These are phyloP conservation scores for Curvularia sp. DNA, from an alignment of 2,329 filamentous ascomycete genomes.

Conservation along the genomic window DNA sequence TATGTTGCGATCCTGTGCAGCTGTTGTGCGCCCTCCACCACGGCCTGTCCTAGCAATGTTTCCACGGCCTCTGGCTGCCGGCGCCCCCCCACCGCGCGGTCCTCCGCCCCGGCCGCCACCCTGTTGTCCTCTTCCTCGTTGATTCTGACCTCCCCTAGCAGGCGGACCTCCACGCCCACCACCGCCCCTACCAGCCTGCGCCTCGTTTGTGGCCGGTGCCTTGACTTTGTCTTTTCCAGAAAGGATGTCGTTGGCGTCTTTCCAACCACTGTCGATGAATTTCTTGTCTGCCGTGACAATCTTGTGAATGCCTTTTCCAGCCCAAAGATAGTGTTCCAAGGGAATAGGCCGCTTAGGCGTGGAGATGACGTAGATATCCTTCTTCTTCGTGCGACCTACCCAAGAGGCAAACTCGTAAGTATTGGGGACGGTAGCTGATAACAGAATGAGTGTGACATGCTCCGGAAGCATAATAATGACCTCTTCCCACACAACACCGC, in stretches of 20 bases:
- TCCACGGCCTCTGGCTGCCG: slow-evolving; percentile 67
- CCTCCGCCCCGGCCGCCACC: slow-evolving; percentile 55
- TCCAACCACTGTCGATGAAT: slow-evolving; percentile 93
- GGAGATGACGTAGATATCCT: slow-evolving; percentile 98
- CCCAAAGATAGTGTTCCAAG: slow-evolving; percentile 95
- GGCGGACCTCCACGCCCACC: slow-evolving; percentile 54
- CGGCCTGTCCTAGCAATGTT: slow-evolving; percentile 91
- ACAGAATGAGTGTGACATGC: slow-evolving; percentile 91
- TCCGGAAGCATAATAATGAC: slow-evolving; percentile 99
- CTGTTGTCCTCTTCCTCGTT: slow-evolving; percentile 58
- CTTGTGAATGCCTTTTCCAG: slow-evolving; percentile 88
- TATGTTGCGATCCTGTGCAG: slow-evolving; percentile 91
- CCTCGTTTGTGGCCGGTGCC: slow-evolving; percentile 59
- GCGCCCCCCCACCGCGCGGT: slow-evolving; percentile 64
- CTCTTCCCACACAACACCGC: slow-evolving; percentile 98
- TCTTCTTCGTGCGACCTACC: slow-evolving; percentile 97
- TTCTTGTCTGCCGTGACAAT: slow-evolving; percentile 93
- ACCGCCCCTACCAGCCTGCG: slow-evolving; percentile 61
- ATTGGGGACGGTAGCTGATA: slow-evolving; percentile 96
- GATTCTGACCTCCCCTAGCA: slow-evolving; percentile 60
- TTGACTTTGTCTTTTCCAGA: slow-evolving; percentile 82
- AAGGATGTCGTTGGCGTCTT: slow-evolving; percentile 83
- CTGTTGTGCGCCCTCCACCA: slow-evolving; percentile 83
- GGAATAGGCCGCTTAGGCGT: slow-evolving; percentile 95
- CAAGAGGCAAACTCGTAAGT: slow-evolving; percentile 98